These are phyloP conservation scores for Colletotrichum cordylinicola DNA, from an alignment of 2,329 filamentous ascomycete species.

Conservation along the genomic window DNA sequence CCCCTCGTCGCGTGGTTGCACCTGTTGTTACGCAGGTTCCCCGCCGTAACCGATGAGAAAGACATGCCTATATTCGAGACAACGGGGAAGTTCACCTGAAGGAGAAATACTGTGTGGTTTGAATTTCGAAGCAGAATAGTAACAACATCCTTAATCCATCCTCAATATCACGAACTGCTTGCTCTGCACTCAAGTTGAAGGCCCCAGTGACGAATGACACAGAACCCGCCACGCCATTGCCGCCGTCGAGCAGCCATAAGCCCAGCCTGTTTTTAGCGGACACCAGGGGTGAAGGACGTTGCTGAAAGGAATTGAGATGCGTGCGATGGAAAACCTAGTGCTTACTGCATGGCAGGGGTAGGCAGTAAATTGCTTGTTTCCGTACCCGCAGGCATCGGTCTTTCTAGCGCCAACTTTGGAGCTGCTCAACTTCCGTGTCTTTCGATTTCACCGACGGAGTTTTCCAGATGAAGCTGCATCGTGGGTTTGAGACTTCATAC, in stretches of 20 bases:
- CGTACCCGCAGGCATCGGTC: background rate
- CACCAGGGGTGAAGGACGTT: background rate
- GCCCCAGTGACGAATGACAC: background rate
- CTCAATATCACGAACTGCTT: background rate
- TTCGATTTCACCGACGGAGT: background rate
- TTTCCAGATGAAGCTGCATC: background rate
- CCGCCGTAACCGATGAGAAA: background rate
- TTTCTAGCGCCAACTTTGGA: background rate
- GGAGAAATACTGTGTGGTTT: background rate
- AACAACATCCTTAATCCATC: background rate
- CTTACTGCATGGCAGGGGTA: background rate
- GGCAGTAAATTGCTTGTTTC: background rate
- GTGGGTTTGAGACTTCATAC: background rate
- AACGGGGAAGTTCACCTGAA: background rate
- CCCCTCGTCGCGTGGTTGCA: constrained; percentile 27
- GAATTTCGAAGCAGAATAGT: background rate
- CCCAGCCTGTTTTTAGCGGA: background rate
- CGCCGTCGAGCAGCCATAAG: background rate
- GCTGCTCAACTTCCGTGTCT: background rate
- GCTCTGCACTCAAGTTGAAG: background rate
- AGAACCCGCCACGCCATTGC: background rate
- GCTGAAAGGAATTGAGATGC: background rate
- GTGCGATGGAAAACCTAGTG: background rate
- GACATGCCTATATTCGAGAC: background rate
- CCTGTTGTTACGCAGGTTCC: constrained; percentile 20